Conservation (phyloP, 106 monocot species). For the Gastrodia elata region DNA sequence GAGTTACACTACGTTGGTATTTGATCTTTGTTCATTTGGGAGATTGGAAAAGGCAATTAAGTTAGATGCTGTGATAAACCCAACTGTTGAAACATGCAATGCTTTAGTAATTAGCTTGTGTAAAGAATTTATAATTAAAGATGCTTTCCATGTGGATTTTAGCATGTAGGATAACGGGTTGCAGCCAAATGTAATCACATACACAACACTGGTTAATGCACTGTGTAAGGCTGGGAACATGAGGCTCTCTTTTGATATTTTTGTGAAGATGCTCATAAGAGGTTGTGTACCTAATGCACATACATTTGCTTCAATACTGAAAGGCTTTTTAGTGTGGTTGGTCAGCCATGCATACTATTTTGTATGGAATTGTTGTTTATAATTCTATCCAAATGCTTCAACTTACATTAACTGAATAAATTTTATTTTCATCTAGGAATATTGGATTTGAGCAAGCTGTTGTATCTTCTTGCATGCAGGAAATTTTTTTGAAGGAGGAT, state of each 20-base stretch:
- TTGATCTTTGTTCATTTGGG: conserved; percentile 35
- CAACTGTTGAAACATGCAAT: conserved; percentile 43
- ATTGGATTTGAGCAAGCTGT: neutral
- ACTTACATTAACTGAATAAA: neutral
- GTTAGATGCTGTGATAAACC: conserved; percentile 21
- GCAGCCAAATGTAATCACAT: conserved; percentile 66
- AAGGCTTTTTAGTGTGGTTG: conserved; percentile 42
- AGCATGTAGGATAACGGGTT: conserved; percentile 45
- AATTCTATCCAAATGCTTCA: no score
- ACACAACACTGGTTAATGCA: conserved; percentile 56
- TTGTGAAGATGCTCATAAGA: conserved; percentile 48
- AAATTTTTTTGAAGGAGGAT: conserved; percentile 68
- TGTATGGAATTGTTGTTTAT: no score
- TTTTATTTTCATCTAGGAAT: neutral
- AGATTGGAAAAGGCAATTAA: conserved; percentile 49
- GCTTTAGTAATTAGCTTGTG: conserved; percentile 60
- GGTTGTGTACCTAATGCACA: conserved; percentile 50
- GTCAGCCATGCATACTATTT: no score
- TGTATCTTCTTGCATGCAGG: conserved; percentile 33
- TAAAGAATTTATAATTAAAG: conserved; percentile 27
- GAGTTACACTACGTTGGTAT: conserved; percentile 65
- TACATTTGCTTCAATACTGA: conserved; percentile 61
- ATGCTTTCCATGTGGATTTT: conserved; percentile 36
- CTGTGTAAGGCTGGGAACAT: conserved; percentile 43
- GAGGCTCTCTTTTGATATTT: conserved; percentile 39